These are phyloP conservation scores for Backusella australiensis DNA, from an alignment of 192 early-diverging fungal genomes.

Conservation along the genomic window DNA sequence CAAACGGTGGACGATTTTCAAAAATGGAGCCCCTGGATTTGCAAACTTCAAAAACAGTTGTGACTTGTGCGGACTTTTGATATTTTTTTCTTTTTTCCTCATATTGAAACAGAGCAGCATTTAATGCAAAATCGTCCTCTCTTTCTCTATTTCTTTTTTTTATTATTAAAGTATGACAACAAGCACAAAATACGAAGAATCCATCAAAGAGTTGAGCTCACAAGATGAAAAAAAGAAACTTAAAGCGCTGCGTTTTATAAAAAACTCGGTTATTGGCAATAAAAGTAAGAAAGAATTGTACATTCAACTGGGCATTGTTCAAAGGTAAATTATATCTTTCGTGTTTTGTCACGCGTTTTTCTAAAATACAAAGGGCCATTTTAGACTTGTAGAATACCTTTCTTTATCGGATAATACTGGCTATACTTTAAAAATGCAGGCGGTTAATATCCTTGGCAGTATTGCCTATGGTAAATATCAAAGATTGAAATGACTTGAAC, in stretches of 20 bases:
- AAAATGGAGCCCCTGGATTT: not conserved
- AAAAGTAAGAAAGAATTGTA: conserved; percentile 78
- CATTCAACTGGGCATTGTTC: conserved; percentile 56
- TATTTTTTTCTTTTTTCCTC: not conserved
- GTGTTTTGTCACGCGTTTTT: not conserved
- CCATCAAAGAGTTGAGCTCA: conserved; percentile 46
- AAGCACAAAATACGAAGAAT: conserved; percentile 47
- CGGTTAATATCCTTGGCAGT: conserved; percentile 64
- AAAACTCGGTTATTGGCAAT: conserved; percentile 83
- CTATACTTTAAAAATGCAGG: conserved; percentile 53
- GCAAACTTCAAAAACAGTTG: not conserved
- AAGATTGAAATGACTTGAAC: not conserved
- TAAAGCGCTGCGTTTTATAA: conserved; percentile 68
- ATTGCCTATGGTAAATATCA: conserved; percentile 58
- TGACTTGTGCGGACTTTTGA: not conserved
- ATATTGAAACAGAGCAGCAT: not conserved
- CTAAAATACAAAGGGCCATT: not conserved
- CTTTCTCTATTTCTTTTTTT: not conserved
- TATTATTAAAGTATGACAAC: conserved; percentile 40
- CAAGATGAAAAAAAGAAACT: conserved; percentile 41
- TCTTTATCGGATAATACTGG: conserved; percentile 29
- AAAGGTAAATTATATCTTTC: conserved; percentile 36
- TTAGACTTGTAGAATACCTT: conserved; percentile 60
- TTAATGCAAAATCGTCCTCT: not conserved
- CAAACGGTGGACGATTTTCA: no score